Conservation (phyloP, 1,284 basidiomycete genomes). For the Apiotrichum gracile region DNA sequence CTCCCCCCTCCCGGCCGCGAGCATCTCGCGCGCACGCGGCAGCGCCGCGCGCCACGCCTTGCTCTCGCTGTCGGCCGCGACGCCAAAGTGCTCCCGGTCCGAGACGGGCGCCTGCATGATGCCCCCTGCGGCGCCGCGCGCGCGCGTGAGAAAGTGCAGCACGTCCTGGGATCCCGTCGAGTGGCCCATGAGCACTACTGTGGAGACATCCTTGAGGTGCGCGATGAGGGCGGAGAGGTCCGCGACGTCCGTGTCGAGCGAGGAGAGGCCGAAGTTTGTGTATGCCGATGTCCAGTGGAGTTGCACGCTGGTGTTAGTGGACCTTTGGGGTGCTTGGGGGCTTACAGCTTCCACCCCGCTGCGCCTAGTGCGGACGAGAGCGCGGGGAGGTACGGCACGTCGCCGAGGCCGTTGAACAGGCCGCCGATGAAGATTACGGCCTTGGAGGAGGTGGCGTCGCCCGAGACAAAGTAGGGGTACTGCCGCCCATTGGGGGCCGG, state of each 20-base stretch:
- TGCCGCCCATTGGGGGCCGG: constrained; percentile 2
- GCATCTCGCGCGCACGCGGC: constrained; percentile 22
- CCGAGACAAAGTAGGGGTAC: constrained; percentile 38
- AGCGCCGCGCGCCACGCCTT: constrained; percentile 18
- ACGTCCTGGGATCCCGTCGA: constrained; percentile 48
- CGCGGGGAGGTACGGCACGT: constrained; percentile 30
- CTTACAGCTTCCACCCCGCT: constrained; percentile 44
- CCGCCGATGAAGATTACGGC: constrained; percentile 46
- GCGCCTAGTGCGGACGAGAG: constrained; percentile 26
- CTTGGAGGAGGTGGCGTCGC: constrained; percentile 22
- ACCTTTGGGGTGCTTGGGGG: not conserved
- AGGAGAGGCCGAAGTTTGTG: constrained; percentile 36
- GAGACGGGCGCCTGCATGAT: constrained; percentile 48
- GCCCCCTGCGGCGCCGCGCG: constrained; percentile 30
- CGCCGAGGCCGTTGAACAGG: constrained; percentile 38
- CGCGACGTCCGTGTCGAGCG: constrained; percentile 32
- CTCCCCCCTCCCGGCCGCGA: constrained; percentile 28
- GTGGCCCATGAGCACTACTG: constrained; percentile 44
- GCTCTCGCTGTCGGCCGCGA: constrained; percentile 4
- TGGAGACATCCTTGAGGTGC: constrained; percentile 20
- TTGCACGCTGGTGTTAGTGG: constrained; percentile 30
- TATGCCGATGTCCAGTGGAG: constrained; percentile 43
- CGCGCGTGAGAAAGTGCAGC: constrained; percentile 36
- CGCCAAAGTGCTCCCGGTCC: constrained; percentile 37
- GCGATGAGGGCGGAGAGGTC: constrained; percentile 39